A percentile compares a stretch with the other conserved stretches of the same genome.
Conservation (phyloP, 177 flowering plant species). For the Tripterygium wilfordii region DNA sequence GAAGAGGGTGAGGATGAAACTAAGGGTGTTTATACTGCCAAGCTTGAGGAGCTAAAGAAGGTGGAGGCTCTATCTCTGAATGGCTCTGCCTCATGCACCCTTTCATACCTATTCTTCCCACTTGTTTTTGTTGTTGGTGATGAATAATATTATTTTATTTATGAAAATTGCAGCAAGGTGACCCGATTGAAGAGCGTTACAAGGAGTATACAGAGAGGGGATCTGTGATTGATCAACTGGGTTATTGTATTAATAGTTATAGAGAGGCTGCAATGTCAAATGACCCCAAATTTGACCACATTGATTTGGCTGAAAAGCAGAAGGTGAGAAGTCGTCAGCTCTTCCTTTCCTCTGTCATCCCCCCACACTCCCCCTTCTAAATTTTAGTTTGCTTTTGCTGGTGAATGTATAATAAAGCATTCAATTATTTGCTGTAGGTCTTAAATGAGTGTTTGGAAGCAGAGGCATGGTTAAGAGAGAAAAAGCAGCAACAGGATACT, state of each 20-base stretch:
- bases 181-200: slow-evolving; percentile 83
- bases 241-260: slow-evolving; percentile 72
- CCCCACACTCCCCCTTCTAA: no score
- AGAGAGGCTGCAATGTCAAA: slow-evolving; percentile 83
- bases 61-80: no score
- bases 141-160: no score
- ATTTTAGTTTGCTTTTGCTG: neutral
- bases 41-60: slow-evolving; percentile 93
- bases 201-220: slow-evolving; percentile 74
- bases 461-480: slow-evolving; percentile 93
- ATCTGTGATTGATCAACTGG: slow-evolving; percentile 61
- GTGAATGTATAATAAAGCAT: no score
- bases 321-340: slow-evolving; percentile 41
- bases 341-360: neutral
- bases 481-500: slow-evolving; percentile 74
- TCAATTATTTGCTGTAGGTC: slow-evolving; percentile 65
- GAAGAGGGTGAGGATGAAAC: slow-evolving; percentile 99
- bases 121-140: no score
- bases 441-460: slow-evolving; percentile 81
- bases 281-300: slow-evolving; percentile 92
- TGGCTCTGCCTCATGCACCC: neutral
- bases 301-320: slow-evolving; percentile 81
- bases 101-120: no score
- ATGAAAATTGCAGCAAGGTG: slow-evolving; percentile 84
- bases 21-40: slow-evolving; percentile 86